phyloP scores from a whole-genome alignment of 306 rosid genomes.

The Inga leiocalycina region DNA sequence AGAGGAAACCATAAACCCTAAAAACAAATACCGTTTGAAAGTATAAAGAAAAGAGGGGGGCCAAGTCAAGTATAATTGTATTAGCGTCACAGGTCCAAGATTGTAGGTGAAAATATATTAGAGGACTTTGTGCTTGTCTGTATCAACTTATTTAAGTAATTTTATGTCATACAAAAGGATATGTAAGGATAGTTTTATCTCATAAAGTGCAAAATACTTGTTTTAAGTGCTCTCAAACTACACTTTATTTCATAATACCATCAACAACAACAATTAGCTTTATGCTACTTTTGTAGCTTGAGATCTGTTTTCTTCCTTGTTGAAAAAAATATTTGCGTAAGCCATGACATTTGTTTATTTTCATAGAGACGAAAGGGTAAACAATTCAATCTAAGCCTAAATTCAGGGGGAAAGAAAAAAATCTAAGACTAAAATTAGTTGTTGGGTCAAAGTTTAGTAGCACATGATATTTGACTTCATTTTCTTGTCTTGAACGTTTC shows the following conservation, averaged over 20 bases:
- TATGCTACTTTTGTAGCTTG: not conserved
- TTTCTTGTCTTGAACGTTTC: not conserved
- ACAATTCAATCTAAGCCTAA: not conserved
- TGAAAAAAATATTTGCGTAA: not conserved
- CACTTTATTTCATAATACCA: too few species aligned
- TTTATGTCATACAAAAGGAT: too few species aligned
- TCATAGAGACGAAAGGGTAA: not conserved
- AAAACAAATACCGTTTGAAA: too few species aligned
- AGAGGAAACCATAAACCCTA: fast-evolving
- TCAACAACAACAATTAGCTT: not conserved
- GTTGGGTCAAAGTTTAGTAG: not conserved
- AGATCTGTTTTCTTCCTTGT: not conserved
- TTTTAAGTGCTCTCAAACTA: too few species aligned
- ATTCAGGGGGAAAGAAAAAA: not conserved
- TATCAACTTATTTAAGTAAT: too few species aligned
- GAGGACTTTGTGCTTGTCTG: too few species aligned
- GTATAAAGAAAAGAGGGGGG: too few species aligned
- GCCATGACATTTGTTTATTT: not conserved
- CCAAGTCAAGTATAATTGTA: not conserved
- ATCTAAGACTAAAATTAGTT: not conserved
- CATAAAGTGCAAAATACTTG: too few species aligned
- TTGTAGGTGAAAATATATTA: not conserved
- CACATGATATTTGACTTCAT: not conserved
- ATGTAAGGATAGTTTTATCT: too few species aligned
- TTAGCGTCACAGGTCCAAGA: not conserved